Percentiles rank a stretch among this genome's conserved stretches.
Evolutionary conservation across 2,329 filamentous ascomycete species (phyloP).

Genomic region (Cyanodermella asteris): DNA sequence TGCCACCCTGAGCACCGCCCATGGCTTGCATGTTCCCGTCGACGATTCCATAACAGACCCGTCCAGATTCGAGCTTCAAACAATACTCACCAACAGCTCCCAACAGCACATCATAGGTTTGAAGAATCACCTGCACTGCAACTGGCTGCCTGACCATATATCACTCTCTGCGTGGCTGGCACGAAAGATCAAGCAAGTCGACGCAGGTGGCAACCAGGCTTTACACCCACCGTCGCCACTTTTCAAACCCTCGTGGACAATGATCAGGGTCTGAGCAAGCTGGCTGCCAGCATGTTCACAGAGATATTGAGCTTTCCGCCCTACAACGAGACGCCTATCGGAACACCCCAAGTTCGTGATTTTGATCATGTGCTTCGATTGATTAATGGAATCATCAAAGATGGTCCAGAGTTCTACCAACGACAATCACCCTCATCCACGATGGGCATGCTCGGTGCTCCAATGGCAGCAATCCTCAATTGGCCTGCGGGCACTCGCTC

Average conservation of each 20-base stretch:
- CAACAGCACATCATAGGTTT: too few relatives aligned
- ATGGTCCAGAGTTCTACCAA: conserved; percentile 13
- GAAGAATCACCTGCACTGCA: too few relatives aligned
- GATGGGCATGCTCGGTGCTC: conserved; percentile 28
- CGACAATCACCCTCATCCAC: conserved; percentile 13
- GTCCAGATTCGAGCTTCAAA: too few relatives aligned
- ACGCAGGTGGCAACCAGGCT: conserved; percentile 23
- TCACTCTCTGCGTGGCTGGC: conserved; percentile 42
- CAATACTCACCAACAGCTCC: too few relatives aligned
- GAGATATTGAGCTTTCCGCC: conserved; percentile 39
- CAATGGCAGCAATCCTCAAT: conserved; percentile 35
- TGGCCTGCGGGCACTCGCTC: conserved; percentile 36
- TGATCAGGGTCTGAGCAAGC: conserved; percentile 42
- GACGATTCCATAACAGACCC: too few relatives aligned
- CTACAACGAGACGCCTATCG: conserved; percentile 40
- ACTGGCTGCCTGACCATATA: conserved; percentile 44
- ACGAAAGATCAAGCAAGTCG: conserved; percentile 31
- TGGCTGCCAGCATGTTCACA: conserved; percentile 45
- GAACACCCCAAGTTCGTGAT: conserved; percentile 39
- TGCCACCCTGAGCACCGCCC: too few relatives aligned
- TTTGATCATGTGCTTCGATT: conserved; percentile 44
- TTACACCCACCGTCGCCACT: conserved; percentile 39
- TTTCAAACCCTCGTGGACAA: conserved; percentile 45
- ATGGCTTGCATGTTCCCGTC: too few relatives aligned
- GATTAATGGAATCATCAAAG: conserved; percentile 33